Base-by-base conservation (phyloP, 192 early-diverging fungal genomes). In the Podila minutissima region DNA sequence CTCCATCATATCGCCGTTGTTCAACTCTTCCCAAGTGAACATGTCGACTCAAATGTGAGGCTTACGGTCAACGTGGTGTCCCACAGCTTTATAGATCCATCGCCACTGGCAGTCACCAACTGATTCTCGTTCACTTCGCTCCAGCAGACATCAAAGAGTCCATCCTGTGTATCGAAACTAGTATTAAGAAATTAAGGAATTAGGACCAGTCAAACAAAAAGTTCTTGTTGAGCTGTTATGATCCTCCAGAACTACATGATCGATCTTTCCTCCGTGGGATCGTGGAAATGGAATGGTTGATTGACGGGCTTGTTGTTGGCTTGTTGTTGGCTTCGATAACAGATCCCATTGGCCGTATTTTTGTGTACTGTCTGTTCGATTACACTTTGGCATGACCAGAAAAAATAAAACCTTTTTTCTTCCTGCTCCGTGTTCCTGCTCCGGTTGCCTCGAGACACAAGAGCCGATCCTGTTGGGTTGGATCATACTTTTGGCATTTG, bases 91-190 rank as follows among this genome's bases (percentile, higher is more conserved):
- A 99, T 91, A 68, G 92, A 93, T 46, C 98, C 98, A 75, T 99
- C 98, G 51, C 98, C 98, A 73, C 93, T 94, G 32, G 91, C 89
- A 17, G 95, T 95, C 0, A 93, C 92, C 29, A 99, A 63, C 68
- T 99, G 98, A 82, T 97, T 95, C 78, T 99, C 97, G 77, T 99
- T 94, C 17, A 90, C 68, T 82, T 99, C 98, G 81, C 93, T 97
- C 98, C 98, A 99, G 35, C 93, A 91, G 38, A 93, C 82, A 83
- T 99, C 98, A 83, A 95, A 99, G 9, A 98, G 82, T 9, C 96
- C 97, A 79, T 99, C 98, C 85, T 98, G 97, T 4, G 97, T 98
- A 72, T 98, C 98, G 77, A 92, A 99, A 46, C 94, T 95, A 81
- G 22, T 31, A 20, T 66, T 64, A 15, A 49, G 53, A 38, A 4